Conservation (phyloP, 2,329 filamentous ascomycete genomes). For the Elsinoe arachidis region DNA sequence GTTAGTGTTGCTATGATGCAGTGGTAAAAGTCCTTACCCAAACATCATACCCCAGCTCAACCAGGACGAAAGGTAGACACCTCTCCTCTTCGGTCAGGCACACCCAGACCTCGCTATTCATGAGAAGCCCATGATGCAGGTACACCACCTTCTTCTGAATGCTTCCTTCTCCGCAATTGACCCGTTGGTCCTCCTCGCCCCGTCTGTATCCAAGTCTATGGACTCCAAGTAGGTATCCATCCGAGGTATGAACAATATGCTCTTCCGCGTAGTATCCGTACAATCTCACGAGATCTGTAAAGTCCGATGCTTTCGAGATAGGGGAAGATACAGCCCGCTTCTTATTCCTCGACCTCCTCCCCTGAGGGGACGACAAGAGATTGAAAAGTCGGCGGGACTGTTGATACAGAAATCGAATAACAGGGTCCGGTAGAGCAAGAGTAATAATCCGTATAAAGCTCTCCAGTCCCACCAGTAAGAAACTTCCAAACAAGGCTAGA, state of each 20-base stretch:
- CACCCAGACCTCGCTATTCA: constrained; percentile 99
- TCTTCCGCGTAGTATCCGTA: constrained; percentile 93
- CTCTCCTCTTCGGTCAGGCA: constrained; percentile 79
- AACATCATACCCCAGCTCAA: constrained; percentile 88
- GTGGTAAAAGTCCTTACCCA: constrained; percentile 54
- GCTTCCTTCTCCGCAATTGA: constrained; percentile 63
- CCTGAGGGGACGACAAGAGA: constrained; percentile 59
- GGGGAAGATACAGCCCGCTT: constrained; percentile 41
- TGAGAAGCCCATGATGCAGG: constrained; percentile 88
- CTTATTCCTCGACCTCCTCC: constrained; percentile 57
- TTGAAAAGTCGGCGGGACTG: constrained; percentile 79
- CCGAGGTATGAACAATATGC: constrained; percentile 87
- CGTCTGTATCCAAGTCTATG: constrained; percentile 77
- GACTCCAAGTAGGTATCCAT: constrained; percentile 85
- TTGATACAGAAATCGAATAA: constrained; percentile 75
- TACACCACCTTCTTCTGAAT: constrained; percentile 80
- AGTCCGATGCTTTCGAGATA: constrained; percentile 80
- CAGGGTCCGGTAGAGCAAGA: constrained; percentile 70
- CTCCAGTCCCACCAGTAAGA: constrained; percentile 74
- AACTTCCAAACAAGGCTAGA: constrained; percentile 73
- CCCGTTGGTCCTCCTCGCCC: constrained; percentile 68
- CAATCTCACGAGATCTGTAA: constrained; percentile 83
- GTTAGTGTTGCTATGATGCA: constrained; percentile 19
- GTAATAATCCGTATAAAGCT: constrained; percentile 77
- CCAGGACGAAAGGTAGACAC: constrained; percentile 78